Percentiles rank a stretch among this genome's conserved stretches.
These are phyloP conservation scores for Elsinoe australis DNA, from an alignment of 2,329 filamentous ascomycete genomes.

Conservation along the genomic window DNA sequence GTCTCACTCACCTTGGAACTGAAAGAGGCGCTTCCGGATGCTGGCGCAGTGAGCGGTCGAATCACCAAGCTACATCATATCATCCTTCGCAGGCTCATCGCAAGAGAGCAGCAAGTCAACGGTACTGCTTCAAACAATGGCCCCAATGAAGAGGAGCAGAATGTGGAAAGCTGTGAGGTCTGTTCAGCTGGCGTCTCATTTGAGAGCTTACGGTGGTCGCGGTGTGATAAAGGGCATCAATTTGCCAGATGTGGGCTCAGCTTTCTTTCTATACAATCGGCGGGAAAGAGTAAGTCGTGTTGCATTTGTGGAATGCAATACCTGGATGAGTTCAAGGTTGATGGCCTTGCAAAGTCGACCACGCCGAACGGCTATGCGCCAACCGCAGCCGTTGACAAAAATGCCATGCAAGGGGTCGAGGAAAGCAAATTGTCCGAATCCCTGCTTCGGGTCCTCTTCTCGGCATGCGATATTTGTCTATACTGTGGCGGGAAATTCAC, in stretches of 20 bases:
- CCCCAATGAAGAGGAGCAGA: conserved; percentile 1
- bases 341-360: neutral
- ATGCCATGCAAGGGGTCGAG: conserved; percentile 5
- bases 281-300: conserved; percentile 47
- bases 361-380: neutral
- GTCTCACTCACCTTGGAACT: conserved; percentile 23
- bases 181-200: conserved; percentile 44
- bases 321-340: conserved; percentile 36
- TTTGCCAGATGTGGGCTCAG: conserved; percentile 49
- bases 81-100: conserved; percentile 17
- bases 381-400: neutral
- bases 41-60: conserved; percentile 19
- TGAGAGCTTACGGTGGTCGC: conserved; percentile 39
- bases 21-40: conserved; percentile 21
- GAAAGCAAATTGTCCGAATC: conserved; percentile 7
- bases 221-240: conserved; percentile 45
- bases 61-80: conserved; percentile 18
- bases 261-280: conserved; percentile 49
- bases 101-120: neutral
- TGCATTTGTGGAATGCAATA: conserved; percentile 45
- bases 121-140: neutral
- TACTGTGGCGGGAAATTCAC: conserved; percentile 35
- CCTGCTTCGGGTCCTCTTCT: conserved; percentile 29
- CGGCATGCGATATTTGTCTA: conserved; percentile 31
- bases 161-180: conserved; percentile 45